Base-by-base conservation (phyloP, 1,139 yeast species). In the Pichia kudriavzevii region DNA sequence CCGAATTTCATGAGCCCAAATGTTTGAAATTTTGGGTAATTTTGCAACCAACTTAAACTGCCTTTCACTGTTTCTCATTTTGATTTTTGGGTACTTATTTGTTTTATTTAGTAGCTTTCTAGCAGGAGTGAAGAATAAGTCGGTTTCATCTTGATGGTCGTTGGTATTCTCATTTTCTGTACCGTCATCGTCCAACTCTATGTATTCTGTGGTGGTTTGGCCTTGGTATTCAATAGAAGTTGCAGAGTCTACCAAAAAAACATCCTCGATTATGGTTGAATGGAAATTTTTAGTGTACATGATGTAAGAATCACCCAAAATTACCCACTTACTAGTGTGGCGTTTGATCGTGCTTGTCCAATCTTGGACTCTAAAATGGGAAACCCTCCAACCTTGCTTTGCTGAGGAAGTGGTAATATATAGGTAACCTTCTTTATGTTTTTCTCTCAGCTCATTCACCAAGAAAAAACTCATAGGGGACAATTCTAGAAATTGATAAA, bases 381-480 rank as follows among this genome's bases (percentile, higher is more conserved):
- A 84, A 11, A 88, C 95, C 51, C 95, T 69, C 98, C 98, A 91
- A 3, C 97, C 97, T 56, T 84, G 94, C 1, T 87, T 69, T 42
- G 75, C 75, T 1, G 97, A 91, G 1, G 87, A 74, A 1, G 95
- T 80, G 15, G 88, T 75, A 30, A 87, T 72, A 42, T 82, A 75
- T 38, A 91, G 61, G 35, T 75, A 72, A 4, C 98, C 98, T 59
- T 91, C 96, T 50, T 88, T 91, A 2, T 98, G 95, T 39, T 73
- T 76, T 50, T 68, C 81, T 0, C 87, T 82, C 17, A 75, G 73
- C 55, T 91, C 97, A 45, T 85, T 80, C 36, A 93, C 80, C 30
- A 91, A 64, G 31, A 88, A 64, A 16, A 94, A 75, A 9, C 94
- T 84, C 48, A 91, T 72, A 2, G 95, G 94, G 0, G 96, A 85